Evolutionary conservation across 208 protist genomes (phyloP).

Genomic region (Crithidia brevicula): DNA sequence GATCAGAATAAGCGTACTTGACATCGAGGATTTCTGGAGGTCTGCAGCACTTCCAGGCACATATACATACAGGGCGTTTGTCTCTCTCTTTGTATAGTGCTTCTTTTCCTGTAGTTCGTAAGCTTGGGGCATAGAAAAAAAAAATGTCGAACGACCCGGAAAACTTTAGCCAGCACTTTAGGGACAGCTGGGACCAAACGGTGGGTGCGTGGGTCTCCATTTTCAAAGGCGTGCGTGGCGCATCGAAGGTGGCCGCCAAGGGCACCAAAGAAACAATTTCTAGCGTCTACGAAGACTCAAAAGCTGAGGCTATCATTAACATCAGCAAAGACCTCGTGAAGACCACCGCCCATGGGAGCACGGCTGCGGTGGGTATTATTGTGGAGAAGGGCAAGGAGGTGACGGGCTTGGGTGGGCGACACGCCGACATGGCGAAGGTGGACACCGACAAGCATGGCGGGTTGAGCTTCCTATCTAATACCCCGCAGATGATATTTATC

Average conservation of each 20-base stretch:
- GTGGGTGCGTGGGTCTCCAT: constrained; percentile 26
- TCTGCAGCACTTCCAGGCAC: too few species aligned
- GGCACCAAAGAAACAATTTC: constrained; percentile 28
- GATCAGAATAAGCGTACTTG: too few species aligned
- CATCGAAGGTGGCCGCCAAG: constrained; percentile 14
- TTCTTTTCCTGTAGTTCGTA: too few species aligned
- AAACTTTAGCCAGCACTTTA: constrained; percentile 26
- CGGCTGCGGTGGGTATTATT: constrained; percentile 1
- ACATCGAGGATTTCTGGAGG: too few species aligned
- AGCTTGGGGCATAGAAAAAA: too few species aligned
- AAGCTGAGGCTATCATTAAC: constrained; percentile 19
- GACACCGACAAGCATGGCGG: constrained; percentile 8
- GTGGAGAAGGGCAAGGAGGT: constrained; percentile 27
- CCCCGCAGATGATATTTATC: constrained; percentile 19
- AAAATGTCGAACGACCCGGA: constrained; percentile 13
- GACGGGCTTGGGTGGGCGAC: background rate
- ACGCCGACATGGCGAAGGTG: background rate
- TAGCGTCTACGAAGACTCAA: constrained; percentile 14
- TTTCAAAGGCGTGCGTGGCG: constrained; percentile 17
- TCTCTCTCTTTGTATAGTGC: too few species aligned
- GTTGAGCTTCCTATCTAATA: constrained; percentile 6
- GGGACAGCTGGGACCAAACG: constrained; percentile 28
- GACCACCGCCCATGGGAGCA: constrained; percentile 19
- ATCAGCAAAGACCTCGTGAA: constrained; percentile 28
- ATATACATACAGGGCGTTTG: too few species aligned